These are phyloP conservation scores for Microcos paniculata DNA, from an alignment of 345 rosid genomes.

Conservation along the genomic window DNA sequence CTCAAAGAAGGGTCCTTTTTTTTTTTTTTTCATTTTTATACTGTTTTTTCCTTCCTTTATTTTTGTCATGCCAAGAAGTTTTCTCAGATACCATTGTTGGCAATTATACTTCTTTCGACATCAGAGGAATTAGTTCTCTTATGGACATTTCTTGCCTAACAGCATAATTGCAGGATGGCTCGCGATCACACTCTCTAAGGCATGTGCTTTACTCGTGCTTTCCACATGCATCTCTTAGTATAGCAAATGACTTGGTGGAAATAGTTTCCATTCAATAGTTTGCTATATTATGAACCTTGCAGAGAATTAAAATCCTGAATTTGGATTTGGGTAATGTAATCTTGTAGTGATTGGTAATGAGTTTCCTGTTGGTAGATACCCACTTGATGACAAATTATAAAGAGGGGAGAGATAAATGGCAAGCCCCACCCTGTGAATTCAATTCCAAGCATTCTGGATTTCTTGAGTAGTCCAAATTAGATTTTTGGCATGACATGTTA, in stretches of 20 bases:
- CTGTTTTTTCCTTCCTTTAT: conserved; percentile 7
- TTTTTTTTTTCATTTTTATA: background rate
- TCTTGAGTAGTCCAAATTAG: background rate
- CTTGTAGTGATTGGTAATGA: too few relatives aligned
- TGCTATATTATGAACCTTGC: background rate
- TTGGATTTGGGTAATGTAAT: too few relatives aligned
- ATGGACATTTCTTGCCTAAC: conserved; percentile 12
- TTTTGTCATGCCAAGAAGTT: conserved; percentile 8
- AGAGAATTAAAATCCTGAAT: background rate
- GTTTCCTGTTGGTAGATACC: too few relatives aligned
- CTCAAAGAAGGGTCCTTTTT: background rate
- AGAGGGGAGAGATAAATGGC: background rate
- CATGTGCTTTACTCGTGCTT: conserved; percentile 6
- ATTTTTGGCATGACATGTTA: background rate
- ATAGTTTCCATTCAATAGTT: background rate
- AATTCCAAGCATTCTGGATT: conserved; percentile 6
- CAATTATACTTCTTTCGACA: background rate
- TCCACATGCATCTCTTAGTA: background rate
- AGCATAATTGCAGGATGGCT: conserved; percentile 5
- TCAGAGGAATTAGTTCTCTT: conserved; percentile 11
- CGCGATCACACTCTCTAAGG: background rate
- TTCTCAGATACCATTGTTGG: conserved; percentile 6
- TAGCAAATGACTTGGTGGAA: background rate
- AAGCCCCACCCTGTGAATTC: background rate
- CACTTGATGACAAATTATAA: background rate